phyloP scores from a whole-genome alignment of 805 yeast species.

The Priceomyces melissophilus region DNA sequence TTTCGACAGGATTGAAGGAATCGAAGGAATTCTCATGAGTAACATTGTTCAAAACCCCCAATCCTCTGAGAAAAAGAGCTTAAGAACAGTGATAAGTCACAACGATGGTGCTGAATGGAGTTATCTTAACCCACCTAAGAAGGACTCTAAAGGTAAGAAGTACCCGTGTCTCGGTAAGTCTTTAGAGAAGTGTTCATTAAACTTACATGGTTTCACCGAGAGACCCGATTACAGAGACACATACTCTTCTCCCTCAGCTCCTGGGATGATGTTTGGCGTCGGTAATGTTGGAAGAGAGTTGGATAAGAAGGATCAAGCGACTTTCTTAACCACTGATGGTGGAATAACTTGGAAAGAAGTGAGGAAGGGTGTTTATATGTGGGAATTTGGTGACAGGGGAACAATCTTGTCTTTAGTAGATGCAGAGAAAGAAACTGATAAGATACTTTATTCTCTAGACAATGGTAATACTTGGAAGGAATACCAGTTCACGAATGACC shows the following conservation, averaged over 20 bases:
- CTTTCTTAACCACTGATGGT: slow-evolving; percentile 84
- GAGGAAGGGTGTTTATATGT: slow-evolving; percentile 68
- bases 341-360: slow-evolving; percentile 87
- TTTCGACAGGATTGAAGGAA: slow-evolving; percentile 75
- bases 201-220: slow-evolving; percentile 89
- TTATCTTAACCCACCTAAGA: slow-evolving; percentile 63
- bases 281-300: slow-evolving; percentile 82
- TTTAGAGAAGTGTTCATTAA: slow-evolving; percentile 66
- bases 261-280: slow-evolving; percentile 85
- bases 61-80: slow-evolving; percentile 42
- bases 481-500: slow-evolving; percentile 55
- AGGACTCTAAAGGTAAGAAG: slow-evolving; percentile 57
- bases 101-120: slow-evolving; percentile 93
- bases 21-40: slow-evolving; percentile 80
- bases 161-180: slow-evolving; percentile 50
- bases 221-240: slow-evolving; percentile 80
- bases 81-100: slow-evolving; percentile 74
- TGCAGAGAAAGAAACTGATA: slow-evolving; percentile 54
- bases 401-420: slow-evolving; percentile 74
- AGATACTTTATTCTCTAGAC: slow-evolving; percentile 64
- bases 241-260: slow-evolving; percentile 82
- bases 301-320: slow-evolving; percentile 52
- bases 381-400: slow-evolving; percentile 98
- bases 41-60: slow-evolving; percentile 63
- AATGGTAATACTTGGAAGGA: slow-evolving; percentile 77